Base-by-base conservation (phyloP, 495 filamentous ascomycete genomes). In the Neurospora discreta region DNA sequence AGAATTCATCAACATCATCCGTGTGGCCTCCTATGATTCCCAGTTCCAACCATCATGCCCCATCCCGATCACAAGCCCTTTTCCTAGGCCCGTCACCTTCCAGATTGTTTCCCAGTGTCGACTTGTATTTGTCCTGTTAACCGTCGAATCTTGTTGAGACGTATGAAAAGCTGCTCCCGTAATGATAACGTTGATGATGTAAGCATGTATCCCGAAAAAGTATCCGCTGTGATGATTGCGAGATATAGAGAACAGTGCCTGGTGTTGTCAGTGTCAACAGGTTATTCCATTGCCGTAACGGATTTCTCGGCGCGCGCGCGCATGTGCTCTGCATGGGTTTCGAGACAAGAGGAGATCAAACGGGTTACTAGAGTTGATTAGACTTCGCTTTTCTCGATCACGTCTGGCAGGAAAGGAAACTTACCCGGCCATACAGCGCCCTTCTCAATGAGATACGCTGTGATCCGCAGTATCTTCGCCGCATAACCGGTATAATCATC, bases 341-440 rank as follows among this genome's bases (percentile, higher is more conserved):
- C 92, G 69, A 98, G 87, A 71, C 92, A 93, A 46, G 90, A 89
- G 23, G 92, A 90, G 91, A 97, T 97, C 36, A 97, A 84, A 74
- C 91, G 91, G 69, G 93, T 95, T 39, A 97, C 93, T 93, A 75
- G 20, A 65, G 5, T 65, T 36, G 15, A 15, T 65, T 65, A 65
- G 46, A 26, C 15, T 16, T 65, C 33, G 52, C 26, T 9, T 36
- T 36, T 65, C 52, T 65, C 26, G 16, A 65, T 16, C 5, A 16
- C 26, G 52, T 16, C 52, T 33, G 15, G 52, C 58, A 46, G 72
- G 67, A 36, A 69, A 42, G 68, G 70, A 65, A 72, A 84, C 88
- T 84, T 85, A 95, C 93, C 89, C 80, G 95, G 95, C 95, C 95
- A 99, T 18, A 97, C 92, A 75, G 92, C 89, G 73, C 92, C 91